Evolutionary conservation across 163 green algal genomes (phyloP), one percentile per base, ranked within the genome.

Genomic region (Scenedesmus sp.): DNA sequence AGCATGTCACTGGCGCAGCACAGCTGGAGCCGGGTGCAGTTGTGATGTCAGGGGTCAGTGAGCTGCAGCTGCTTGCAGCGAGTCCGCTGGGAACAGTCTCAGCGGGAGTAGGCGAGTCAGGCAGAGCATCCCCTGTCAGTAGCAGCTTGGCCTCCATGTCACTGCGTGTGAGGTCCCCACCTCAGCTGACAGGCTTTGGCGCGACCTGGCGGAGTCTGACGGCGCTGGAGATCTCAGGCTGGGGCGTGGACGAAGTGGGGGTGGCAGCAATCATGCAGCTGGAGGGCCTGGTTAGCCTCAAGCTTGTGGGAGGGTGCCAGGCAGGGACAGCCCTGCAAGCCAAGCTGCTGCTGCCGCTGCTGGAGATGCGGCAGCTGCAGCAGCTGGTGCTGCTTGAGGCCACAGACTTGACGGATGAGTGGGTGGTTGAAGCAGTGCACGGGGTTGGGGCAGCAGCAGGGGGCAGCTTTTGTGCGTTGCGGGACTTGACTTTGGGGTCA

Each of bases 261-360:
- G 68, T 89, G 42, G 81, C 68, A 33, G 61, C 88, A 20, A 30
- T 92, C 24, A 59, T 24, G n/a, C 59, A 85, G 44, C 10, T 92
- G 49, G 51, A 76, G 37, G 33, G 33, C 9, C n/a, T 92, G 15
- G 51, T 12, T 1, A 65, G 68, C 81, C 43, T 92, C 24, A 43
- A 13, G 35, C 49, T 92, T 1, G n/a, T 26, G 13, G 78, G 78
- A 22, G 78, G 78, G 18, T 37, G 44, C 46, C 24, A 89, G 51
- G 2, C 56, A 20, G 61, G 82, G 20, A 35, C 35, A 22, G 82
- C 61, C 37, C 42, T 91, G 53, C 56, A 79, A 16, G 87, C 81
- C 24, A 70, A 73, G 68, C 81, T 89, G 49, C 81, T 89, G 82
- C 61, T 89, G 88, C 88, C 81, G 65, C 81, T 92, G 65, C 37